These are phyloP conservation scores for Pythium oligandrum DNA, from an alignment of 352 stramenopile genomes.

Conservation along the genomic window DNA sequence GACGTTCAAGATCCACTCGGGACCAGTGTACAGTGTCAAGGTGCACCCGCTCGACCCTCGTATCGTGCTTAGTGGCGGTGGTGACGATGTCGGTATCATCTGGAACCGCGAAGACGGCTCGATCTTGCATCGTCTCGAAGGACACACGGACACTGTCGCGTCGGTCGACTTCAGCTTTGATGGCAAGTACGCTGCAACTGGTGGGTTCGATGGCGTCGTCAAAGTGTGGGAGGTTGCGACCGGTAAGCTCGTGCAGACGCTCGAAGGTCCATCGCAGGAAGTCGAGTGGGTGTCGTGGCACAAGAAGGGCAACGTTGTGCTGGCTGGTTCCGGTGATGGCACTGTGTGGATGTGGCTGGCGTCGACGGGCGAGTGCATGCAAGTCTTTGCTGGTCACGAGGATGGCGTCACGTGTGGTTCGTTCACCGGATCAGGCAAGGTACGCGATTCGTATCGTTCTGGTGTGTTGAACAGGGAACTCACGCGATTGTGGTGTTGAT, in stretches of 20 bases:
- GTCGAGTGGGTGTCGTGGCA: constrained; percentile 91
- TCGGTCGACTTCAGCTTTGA: constrained; percentile 85
- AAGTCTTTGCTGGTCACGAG: constrained; percentile 97
- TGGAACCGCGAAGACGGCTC: constrained; percentile 83
- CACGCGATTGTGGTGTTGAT: background rate
- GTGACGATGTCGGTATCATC: constrained; percentile 80
- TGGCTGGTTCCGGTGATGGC: constrained; percentile 84
- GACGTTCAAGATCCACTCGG: constrained; percentile 75
- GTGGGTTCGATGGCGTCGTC: constrained; percentile 80
- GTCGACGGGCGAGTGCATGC: constrained; percentile 94
- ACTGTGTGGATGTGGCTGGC: constrained; percentile 93
- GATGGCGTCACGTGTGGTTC: constrained; percentile 90
- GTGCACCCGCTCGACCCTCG: constrained; percentile 77
- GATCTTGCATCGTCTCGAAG: constrained; percentile 70
- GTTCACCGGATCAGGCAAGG: constrained; percentile 95
- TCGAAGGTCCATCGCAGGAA: constrained; percentile 87
- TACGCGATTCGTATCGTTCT: constrained; percentile 14
- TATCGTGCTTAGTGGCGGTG: constrained; percentile 79
- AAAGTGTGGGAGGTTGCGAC: constrained; percentile 88
- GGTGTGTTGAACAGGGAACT: background rate
- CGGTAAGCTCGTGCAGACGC: constrained; percentile 68
- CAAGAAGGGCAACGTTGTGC: constrained; percentile 87
- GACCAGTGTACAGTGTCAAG: constrained; percentile 77
- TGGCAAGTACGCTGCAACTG: constrained; percentile 82
- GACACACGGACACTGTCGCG: constrained; percentile 82